Conservation (phyloP, 768 basidiomycete genomes). For the Xanthoconium purpureum region DNA sequence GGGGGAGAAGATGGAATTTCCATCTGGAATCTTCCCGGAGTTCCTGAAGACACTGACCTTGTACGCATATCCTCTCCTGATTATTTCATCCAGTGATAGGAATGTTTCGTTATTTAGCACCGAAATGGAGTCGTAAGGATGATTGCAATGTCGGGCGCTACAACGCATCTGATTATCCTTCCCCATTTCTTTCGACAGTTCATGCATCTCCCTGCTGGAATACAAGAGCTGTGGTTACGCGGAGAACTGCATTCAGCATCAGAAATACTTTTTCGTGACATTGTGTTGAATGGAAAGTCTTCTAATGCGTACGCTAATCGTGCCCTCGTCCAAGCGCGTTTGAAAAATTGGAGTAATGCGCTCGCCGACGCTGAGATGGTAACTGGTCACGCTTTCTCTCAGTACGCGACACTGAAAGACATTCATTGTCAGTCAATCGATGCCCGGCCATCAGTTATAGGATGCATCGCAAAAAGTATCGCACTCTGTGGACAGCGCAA, state of each 20-base stretch:
- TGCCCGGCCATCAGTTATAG: constrained; percentile 11
- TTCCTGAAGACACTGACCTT: neutral
- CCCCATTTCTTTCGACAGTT: constrained; percentile 2
- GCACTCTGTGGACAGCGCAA: constrained; percentile 9
- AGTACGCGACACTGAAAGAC: neutral
- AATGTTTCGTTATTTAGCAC: neutral
- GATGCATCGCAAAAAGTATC: constrained; percentile 14
- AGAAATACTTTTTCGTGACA: constrained; percentile 10
- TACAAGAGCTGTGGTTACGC: constrained; percentile 3
- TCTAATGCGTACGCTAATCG: constrained; percentile 7
- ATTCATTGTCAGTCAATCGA: constrained; percentile 4
- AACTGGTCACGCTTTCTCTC: neutral
- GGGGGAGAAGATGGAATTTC: constrained; percentile 14
- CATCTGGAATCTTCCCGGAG: constrained; percentile 9
- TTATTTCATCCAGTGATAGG: neutral
- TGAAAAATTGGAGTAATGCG: constrained; percentile 1
- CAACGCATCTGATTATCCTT: neutral
- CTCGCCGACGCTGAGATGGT: constrained; percentile 15
- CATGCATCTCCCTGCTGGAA: neutral
- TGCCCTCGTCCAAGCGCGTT: constrained; percentile 10
- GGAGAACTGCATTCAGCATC: neutral
- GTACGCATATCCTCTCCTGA: neutral
- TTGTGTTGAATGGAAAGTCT: constrained; percentile 2
- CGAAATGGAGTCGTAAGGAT: constrained; percentile 2
- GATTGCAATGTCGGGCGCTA: neutral